Base-by-base conservation (phyloP, 2,329 filamentous ascomycete species). In the Calonectria multiphialidica region DNA sequence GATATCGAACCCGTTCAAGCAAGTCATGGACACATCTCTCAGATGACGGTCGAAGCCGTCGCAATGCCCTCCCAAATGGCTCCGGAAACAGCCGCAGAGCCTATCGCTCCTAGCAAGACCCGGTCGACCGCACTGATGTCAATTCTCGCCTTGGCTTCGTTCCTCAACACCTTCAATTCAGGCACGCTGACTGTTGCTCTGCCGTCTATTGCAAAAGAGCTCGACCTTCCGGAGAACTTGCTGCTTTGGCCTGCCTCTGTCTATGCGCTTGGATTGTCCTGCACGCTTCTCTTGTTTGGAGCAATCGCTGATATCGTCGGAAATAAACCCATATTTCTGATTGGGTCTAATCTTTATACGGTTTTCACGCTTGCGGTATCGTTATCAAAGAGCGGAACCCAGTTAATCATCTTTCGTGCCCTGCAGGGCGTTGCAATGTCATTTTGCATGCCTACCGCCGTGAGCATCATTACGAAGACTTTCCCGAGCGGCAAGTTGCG, bases 291-390 rank as follows among this genome's bases (percentile, higher is more conserved):
- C 47, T 77, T 85, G 3, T 82, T 84, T 57, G 84, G 83, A 12
- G 81, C 83, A 0, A 72, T 84, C 0, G 82, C 82, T 5, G 84
- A 86, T 61, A 78, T 84, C 1, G 75, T 85, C 6, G 84, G 84
- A 0, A 75, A 81, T 30, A 81, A 82, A 37, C 71, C 71, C 15
- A 79, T 85, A 64, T 84, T 82, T 76, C 66, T 85, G 12, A 72
- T 76, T 0, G 84, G 84, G 0, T 82, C 81, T 55, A 79, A 80
- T 30, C 74, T 83, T 2, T 83, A 80, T 30, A 77, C 80, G 0
- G 72, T 75, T 1, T 83, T 84, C 53, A 85, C 82, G 0, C 33
- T 84, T 1, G 84, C 78, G 5, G 75, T 83, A 13, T 83, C 82
- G 0, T 70, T 85, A 0, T 77, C 82, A 0, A 69, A 65, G n/a